Base-by-base conservation (phyloP, 2,329 filamentous ascomycete species). In the Pseudogymnoascus sp. region DNA sequence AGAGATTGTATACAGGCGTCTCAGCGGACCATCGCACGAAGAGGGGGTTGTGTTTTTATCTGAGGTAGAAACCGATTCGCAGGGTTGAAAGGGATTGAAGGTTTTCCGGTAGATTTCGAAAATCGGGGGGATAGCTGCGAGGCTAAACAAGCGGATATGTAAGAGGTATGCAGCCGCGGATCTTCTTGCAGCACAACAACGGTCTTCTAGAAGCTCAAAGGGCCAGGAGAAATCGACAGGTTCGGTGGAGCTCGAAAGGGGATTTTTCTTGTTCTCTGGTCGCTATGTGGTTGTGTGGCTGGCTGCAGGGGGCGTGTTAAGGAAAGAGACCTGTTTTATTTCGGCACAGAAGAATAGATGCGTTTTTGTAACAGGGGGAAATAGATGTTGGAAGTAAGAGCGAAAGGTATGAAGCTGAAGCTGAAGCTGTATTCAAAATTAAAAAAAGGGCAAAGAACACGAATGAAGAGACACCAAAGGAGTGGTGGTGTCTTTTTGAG, bases 381-480 rank as follows among this genome's bases (percentile, higher is more conserved):
- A n/a, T n/a, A 40, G 37, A 40, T 40, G 29, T 31, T 40, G n/a
- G 37, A 19, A 64, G 64, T 60, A 70, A 63, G 62, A 67, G 65
- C 67, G 69, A 67, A 67, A 65, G 64, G 47, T 38, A 61, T 62
- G 63, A 65, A 62, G 61, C 62, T 63, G 38, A 53, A 61, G 44
- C 64, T 61, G 63, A 65, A 62, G 61, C 63, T 63, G 40, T 19
- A 13, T 42, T 42, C 5, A 42, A 42, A 42, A 21, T 42, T 42
- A 64, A 67, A 59, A 61, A 64, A 67, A 59, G 61, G 64, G 63
- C 63, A 67, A 67, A 64, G 66, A 63, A 53, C 59, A 63, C 38
- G 62, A 61, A 29, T 19, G 44, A 61, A 62, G 64, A 50, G 56
- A 64, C 63, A 64, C 56, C 61, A 62, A 35, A 61, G 33, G 61